Conservation (phyloP, 1,284 basidiomycete species). For the Sporisorium exsertum region DNA sequence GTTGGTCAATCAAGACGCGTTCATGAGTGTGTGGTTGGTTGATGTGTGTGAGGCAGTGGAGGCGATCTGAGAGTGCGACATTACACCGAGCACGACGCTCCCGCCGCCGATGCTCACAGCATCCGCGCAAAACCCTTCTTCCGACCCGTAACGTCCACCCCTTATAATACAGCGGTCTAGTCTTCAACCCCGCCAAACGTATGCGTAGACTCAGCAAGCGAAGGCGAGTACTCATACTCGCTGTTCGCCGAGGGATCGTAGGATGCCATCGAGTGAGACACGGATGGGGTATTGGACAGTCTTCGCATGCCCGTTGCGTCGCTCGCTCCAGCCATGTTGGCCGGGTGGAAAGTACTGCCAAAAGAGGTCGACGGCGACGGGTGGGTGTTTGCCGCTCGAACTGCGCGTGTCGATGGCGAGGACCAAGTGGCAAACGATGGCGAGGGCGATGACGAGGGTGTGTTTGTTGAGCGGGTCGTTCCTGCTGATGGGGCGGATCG, state of each 20-base stretch:
- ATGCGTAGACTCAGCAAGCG: constrained; percentile 18
- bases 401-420: not conserved
- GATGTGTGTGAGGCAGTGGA: too few species aligned
- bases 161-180: not conserved
- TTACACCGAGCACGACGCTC: too few species aligned
- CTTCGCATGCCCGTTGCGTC: not conserved
- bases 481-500: too few species aligned
- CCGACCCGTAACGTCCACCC: too few species aligned
- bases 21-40: too few species aligned
- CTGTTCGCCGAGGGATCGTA: not conserved
- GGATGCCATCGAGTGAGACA: not conserved
- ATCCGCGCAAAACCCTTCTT: too few species aligned
- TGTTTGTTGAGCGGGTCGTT: not conserved
- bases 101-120: too few species aligned
- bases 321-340: not conserved
- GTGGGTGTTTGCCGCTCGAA: not conserved
- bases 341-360: not conserved
- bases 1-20: too few species aligned
- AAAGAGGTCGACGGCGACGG: not conserved
- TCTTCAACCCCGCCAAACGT: constrained; percentile 38
- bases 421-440: not conserved
- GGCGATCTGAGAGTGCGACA: too few species aligned
- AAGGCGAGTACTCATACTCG: constrained; percentile 15
- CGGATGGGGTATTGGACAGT: constrained; percentile 9
- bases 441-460: not conserved